These are phyloP conservation scores for Pyropia haitanensis DNA, from an alignment of 23 red algal genomes.

Conservation along the genomic window DNA sequence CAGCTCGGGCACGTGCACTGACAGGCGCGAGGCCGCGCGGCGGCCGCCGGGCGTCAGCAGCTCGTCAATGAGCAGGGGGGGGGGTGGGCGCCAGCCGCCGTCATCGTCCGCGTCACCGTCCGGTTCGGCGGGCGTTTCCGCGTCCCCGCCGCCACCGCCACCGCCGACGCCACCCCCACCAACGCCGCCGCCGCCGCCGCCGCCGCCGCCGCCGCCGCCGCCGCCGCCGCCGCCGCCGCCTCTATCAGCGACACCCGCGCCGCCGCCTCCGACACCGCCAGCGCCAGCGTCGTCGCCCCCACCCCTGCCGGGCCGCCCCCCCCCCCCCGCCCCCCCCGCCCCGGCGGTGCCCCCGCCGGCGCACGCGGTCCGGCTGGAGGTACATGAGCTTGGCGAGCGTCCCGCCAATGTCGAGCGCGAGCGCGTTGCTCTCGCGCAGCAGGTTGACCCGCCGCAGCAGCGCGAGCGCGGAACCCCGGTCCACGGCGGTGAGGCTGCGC, in stretches of 20 bases:
- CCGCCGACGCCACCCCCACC: too few species aligned
- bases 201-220: too few species aligned
- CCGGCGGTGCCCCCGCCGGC: too few species aligned
- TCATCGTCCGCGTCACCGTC: too few species aligned
- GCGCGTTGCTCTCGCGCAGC: constrained; percentile 64
- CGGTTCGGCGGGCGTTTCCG: too few species aligned
- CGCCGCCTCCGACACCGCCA: too few species aligned
- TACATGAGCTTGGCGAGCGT: constrained; percentile 92
- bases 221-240: too few species aligned
- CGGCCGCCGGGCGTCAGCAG: constrained; percentile 5
- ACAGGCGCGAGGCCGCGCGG: constrained; percentile 16
- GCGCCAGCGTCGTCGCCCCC: too few species aligned
- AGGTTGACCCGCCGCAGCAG: constrained; percentile 75
- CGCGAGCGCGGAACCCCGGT: constrained; percentile 61
- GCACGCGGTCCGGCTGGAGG: constrained; percentile 42
- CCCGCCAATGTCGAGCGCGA: constrained; percentile 92
- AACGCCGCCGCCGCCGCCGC: too few species aligned
- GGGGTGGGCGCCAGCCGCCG: too few species aligned
- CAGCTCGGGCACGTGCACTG: constrained; percentile 67
- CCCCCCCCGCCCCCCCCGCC: not conserved
- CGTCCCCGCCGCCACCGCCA: too few species aligned
- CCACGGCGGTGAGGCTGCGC: constrained; percentile 10
- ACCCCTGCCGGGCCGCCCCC: not conserved
- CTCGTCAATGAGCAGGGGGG: constrained; percentile 45
- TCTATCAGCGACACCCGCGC: too few species aligned